Evolutionary conservation across 495 filamentous ascomycete species (phyloP), one percentile per base, ranked within the genome.

Genomic region (Penicillium pulvis): DNA sequence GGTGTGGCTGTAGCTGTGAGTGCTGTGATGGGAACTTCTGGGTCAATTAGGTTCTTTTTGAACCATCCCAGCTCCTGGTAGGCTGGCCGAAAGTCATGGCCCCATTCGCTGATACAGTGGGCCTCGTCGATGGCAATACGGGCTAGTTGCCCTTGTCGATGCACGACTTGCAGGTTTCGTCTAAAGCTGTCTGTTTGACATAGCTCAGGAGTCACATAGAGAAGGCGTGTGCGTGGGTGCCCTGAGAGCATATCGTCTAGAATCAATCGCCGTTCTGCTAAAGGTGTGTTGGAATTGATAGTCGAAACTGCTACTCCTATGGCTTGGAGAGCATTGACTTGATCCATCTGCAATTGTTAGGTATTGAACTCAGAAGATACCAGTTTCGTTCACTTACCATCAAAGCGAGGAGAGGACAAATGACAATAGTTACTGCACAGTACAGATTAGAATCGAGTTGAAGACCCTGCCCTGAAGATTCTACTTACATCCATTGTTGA

Each of bases 81-180:
- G 33, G 91, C 87, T 17, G 89, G 89, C n/a, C 93, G 89, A 66
- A 98, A 98, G 71, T 98, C 93, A 69, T 98, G 93, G 17, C 93
- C 93, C 93, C 93, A 98, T 86, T 98, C 93, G 10, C 89, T 93
- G 61, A 98, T 96, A 70, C 93, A 97, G 69, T 98, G 93, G 14
- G 93, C 93, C 75, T 98, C 93, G 73, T 98, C 93, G 47, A 98
- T 87, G 45, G 87, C 93, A 61, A 98, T 84, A 10, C 93, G 85
- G 11, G 87, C 85, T 6, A 98, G 82, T 70, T 97, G 90, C 23
- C 85, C 81, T 71, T 97, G 93, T 46, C 81, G 71, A 67, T 97
- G 79, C n/a, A 97, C 86, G 2, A 87, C 78, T 53, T 78, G 79
- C 8, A 98, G 75, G 45, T 86, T 82, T 39, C 85, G 81, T 17